phyloP scores from a whole-genome alignment of 1,284 basidiomycete species.

The Acaromyces ingoldii region DNA sequence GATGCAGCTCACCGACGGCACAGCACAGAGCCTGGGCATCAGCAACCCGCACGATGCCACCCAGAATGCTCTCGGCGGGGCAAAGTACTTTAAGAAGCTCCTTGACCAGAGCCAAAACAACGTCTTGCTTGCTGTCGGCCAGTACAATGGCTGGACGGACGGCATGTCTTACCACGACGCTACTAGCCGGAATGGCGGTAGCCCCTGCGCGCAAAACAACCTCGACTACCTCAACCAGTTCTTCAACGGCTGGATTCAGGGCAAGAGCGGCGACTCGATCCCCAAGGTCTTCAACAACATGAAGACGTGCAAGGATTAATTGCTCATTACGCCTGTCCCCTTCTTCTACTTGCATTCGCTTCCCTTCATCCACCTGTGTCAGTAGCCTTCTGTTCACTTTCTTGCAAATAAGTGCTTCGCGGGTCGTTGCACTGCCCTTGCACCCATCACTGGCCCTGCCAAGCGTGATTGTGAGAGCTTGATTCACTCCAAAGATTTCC shows the following conservation, averaged over 20 bases:
- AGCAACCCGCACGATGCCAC: conserved; percentile 23
- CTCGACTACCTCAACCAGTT: conserved; percentile 37
- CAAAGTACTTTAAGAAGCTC: conserved; percentile 30
- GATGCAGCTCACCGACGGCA: conserved; percentile 44
- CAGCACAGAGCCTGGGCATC: conserved; percentile 33
- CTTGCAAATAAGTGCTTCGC: too few relatives aligned
- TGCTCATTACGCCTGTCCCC: too few relatives aligned
- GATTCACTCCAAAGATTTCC: too few relatives aligned
- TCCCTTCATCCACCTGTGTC: too few relatives aligned
- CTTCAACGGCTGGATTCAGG: conserved; percentile 36
- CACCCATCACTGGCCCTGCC: too few relatives aligned
- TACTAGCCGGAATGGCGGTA: conserved; percentile 17
- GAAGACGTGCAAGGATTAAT: neutral
- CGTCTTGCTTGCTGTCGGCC: conserved; percentile 25
- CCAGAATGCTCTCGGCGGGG: conserved; percentile 33
- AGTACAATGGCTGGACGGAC: conserved; percentile 37
- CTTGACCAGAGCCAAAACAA: conserved; percentile 21
- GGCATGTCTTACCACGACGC: conserved; percentile 24
- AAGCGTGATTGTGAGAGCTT: too few relatives aligned
- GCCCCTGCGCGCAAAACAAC: conserved; percentile 37
- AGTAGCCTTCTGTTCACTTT: too few relatives aligned
- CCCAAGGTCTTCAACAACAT: conserved; percentile 4
- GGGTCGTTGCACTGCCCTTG: too few relatives aligned
- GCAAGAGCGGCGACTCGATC: conserved; percentile 12
- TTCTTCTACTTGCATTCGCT: too few relatives aligned